phyloP scores from a whole-genome alignment of 495 filamentous ascomycete species.

The Aspergillus carlsbadensis region DNA sequence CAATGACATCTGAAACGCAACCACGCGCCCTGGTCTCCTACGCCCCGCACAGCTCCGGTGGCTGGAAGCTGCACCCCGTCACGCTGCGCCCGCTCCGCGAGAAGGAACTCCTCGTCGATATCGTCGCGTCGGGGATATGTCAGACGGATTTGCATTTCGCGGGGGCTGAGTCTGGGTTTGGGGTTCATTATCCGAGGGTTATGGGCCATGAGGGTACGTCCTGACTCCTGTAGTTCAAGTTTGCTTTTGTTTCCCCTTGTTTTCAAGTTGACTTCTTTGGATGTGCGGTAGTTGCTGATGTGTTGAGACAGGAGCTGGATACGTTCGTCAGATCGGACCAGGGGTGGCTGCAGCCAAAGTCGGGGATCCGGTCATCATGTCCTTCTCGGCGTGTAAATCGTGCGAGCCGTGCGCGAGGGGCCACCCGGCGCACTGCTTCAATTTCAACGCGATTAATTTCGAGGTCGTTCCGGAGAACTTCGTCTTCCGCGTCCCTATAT shows the following conservation, averaged over 20 bases:
- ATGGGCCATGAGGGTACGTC: slow-evolving; percentile 24
- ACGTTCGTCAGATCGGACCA: slow-evolving; percentile 40
- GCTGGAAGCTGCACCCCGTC: slow-evolving; percentile 25
- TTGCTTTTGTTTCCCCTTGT: background rate
- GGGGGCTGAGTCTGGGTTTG: slow-evolving; percentile 10
- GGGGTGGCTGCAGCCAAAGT: slow-evolving; percentile 31
- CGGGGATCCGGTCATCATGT: slow-evolving; percentile 45
- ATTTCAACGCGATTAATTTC: slow-evolving; percentile 35
- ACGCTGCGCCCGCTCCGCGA: slow-evolving; percentile 24
- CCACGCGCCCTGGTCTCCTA: slow-evolving; percentile 17
- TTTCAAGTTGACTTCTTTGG: background rate
- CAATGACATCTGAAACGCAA: background rate
- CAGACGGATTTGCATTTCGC: slow-evolving; percentile 35
- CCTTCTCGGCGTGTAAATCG: slow-evolving; percentile 33
- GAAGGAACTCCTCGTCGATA: slow-evolving; percentile 35
- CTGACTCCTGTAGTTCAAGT: too few relatives aligned
- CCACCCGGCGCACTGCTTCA: slow-evolving; percentile 24
- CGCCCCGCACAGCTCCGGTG: slow-evolving; percentile 11
- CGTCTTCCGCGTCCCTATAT: slow-evolving; percentile 22
- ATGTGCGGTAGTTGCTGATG: too few relatives aligned
- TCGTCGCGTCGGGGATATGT: slow-evolving; percentile 39
- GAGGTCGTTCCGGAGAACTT: background rate
- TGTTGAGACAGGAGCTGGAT: slow-evolving; percentile 33
- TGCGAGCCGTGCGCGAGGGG: slow-evolving; percentile 22
- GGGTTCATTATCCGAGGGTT: slow-evolving; percentile 19